Percentiles rank a stretch among this genome's conserved stretches.
Evolutionary conservation across 352 stramenopile genomes (phyloP).

Genomic region (Phytophthora cajani): DNA sequence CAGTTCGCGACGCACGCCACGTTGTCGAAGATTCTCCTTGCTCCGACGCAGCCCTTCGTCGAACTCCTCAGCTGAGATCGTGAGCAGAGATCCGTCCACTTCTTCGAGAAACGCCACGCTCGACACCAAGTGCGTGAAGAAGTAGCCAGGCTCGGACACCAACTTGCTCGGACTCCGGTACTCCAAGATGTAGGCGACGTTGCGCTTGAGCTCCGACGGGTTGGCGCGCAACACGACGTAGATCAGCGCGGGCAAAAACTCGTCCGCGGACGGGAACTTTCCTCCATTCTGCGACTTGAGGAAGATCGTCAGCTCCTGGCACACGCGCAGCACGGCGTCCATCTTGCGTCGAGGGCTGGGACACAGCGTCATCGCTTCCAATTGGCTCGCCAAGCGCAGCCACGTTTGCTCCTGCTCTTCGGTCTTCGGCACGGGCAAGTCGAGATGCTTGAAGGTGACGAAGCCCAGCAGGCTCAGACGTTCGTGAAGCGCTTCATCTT

Average conservation of each 20-base stretch:
- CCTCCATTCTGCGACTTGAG: slow-evolving; percentile 53
- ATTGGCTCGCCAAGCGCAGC: slow-evolving; percentile 48
- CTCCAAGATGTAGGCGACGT: slow-evolving; percentile 88
- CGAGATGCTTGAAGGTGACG: slow-evolving; percentile 85
- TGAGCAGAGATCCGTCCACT: slow-evolving; percentile 71
- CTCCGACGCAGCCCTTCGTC: slow-evolving; percentile 56
- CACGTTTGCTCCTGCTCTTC: slow-evolving; percentile 50
- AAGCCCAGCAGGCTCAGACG: slow-evolving; percentile 82
- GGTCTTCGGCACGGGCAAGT: slow-evolving; percentile 61
- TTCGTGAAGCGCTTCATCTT: slow-evolving; percentile 69
- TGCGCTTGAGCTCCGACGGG: slow-evolving; percentile 82
- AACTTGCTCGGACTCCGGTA: slow-evolving; percentile 76
- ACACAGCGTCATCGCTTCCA: slow-evolving; percentile 55
- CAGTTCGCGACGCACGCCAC: slow-evolving; percentile 17
- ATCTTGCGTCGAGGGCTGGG: slow-evolving; percentile 88
- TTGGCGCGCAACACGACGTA: slow-evolving; percentile 90
- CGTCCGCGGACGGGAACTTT: slow-evolving; percentile 86
- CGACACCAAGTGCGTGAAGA: slow-evolving; percentile 92
- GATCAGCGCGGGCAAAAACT: slow-evolving; percentile 93
- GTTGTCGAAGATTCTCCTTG: slow-evolving; percentile 31
- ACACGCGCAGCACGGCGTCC: slow-evolving; percentile 78
- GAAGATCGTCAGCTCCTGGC: slow-evolving; percentile 74
- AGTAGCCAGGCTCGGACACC: slow-evolving; percentile 92
- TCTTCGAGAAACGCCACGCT: slow-evolving; percentile 84
- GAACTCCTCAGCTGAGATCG: slow-evolving; percentile 80